These are phyloP conservation scores for Scleroderma bovista DNA, from an alignment of 768 basidiomycete species.

Conservation along the genomic window DNA sequence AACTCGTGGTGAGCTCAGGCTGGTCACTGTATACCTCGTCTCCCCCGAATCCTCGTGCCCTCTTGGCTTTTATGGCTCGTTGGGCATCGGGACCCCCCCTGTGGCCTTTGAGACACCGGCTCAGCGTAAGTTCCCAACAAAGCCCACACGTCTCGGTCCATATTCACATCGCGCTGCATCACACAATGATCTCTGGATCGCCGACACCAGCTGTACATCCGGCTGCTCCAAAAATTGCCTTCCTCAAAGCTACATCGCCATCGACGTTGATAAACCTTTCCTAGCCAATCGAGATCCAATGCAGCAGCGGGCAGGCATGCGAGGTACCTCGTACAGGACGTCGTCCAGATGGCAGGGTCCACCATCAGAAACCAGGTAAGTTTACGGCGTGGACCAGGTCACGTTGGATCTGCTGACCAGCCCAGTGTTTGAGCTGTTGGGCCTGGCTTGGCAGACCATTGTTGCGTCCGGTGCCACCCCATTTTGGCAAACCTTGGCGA, in stretches of 20 bases:
- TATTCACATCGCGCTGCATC: constrained; percentile 1
- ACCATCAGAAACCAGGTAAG: constrained; percentile 66
- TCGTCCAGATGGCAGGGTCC: constrained; percentile 87
- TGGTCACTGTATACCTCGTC: constrained; percentile 14
- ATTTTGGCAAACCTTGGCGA: constrained; percentile 79
- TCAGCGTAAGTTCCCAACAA: constrained; percentile 52
- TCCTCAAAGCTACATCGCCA: constrained; percentile 48
- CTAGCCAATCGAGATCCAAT: constrained; percentile 60
- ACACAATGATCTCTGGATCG: constrained; percentile 80
- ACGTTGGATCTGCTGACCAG: constrained; percentile 51
- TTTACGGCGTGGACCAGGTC: constrained; percentile 62
- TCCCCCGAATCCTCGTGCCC: constrained; percentile 7
- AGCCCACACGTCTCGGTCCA: neutral
- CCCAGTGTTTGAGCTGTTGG: constrained; percentile 86
- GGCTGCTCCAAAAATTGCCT: constrained; percentile 43
- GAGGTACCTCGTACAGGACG: constrained; percentile 68
- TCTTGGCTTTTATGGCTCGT: constrained; percentile 61
- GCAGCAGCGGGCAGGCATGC: constrained; percentile 76
- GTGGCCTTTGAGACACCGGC: constrained; percentile 85
- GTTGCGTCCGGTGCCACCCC: constrained; percentile 68
- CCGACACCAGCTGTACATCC: constrained; percentile 41
- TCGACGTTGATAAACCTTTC: constrained; percentile 55
- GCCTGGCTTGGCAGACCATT: constrained; percentile 74
- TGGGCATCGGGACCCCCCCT: constrained; percentile 81
- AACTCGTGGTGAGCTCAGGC: constrained; percentile 54